Base-by-base conservation (phyloP, 2,329 filamentous ascomycete species). In the Exophiala lecanii-corni region DNA sequence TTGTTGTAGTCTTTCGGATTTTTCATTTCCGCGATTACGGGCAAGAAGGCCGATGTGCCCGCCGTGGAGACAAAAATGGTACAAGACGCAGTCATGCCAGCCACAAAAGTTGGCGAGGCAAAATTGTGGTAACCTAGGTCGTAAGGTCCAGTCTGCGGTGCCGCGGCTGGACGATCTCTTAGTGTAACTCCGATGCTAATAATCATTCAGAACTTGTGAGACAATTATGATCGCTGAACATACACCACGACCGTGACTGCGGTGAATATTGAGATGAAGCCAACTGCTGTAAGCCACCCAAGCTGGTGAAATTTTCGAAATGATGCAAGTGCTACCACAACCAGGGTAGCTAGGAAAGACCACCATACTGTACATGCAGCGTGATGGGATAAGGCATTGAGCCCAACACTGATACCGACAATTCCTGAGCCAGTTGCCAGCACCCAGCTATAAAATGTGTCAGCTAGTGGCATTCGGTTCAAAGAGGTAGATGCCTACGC, bases 1-100 rank as follows among this genome's bases (percentile, higher is more conserved):
- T 95, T 95, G 56, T 86, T 88, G 60, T 95, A 96, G 55, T 96
- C 89, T 43, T 76, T 79, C 2, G 74, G 78, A 33, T 79, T 70
- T 58, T 74, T 84, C 89, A 96, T 96, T 66, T 96, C 89, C 2
- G 89, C 88, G 52, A 96, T 95, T 69, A 96, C 95, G 55, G 85
- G 91, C 1, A 89, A 89, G 12, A 95, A 74, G 0, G 89, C 94
- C 2, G 61, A 56, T 0, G 60, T 59, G 2, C 56, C 62, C 2
- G 59, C 51, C 19, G 55, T 61, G 3, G 59, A 55, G 36, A 62
- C 60, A 23, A 62, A 50, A 12, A 63, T 50, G 1, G 57, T 58
- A 2, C 57, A 51, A 2, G 58, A 49, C 4, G 61, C 58, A 2
- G 57, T 51, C 15, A 62, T 61, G 5, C 54, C 59, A 10, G 53